Conservation (phyloP, 768 basidiomycete species). For the Pleurotus salmoneostramineus region DNA sequence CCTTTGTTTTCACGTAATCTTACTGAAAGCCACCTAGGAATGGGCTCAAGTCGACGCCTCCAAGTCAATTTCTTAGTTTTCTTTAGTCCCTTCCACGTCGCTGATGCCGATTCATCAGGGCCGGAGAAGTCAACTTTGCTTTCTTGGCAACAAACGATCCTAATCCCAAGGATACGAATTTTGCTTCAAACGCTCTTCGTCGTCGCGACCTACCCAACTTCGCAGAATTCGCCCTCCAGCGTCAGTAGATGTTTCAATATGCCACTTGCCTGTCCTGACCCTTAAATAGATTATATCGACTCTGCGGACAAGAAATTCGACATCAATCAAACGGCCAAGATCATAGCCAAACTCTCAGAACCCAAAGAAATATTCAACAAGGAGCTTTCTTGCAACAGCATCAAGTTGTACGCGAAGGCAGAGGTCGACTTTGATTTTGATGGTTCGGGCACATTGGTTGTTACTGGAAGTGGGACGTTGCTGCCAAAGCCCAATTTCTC, state of each 20-base stretch:
- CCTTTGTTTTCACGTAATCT: neutral
- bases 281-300: neutral
- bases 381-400: neutral
- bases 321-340: neutral
- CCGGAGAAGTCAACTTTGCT: neutral
- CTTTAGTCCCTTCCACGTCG: neutral
- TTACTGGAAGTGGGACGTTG: conserved; percentile 1
- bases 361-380: conserved; percentile 4
- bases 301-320: conserved; percentile 6
- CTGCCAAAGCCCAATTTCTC: conserved; percentile 1
- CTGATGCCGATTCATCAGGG: neutral
- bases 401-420: conserved; percentile 3
- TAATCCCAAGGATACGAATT: neutral
- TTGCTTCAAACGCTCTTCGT: neutral
- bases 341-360: neutral
- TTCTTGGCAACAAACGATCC: conserved; percentile 1
- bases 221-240: neutral
- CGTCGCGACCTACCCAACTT: conserved; percentile 1
- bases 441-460: neutral
- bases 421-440: conserved; percentile 5
- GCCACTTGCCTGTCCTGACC: neutral
- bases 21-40: conserved; percentile 8
- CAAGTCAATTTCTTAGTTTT: conserved; percentile 6
- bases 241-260: neutral
- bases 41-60: conserved; percentile 22